These are phyloP conservation scores for Acrodontium crateriforme DNA, from an alignment of 2,329 filamentous ascomycete genomes.

Conservation along the genomic window DNA sequence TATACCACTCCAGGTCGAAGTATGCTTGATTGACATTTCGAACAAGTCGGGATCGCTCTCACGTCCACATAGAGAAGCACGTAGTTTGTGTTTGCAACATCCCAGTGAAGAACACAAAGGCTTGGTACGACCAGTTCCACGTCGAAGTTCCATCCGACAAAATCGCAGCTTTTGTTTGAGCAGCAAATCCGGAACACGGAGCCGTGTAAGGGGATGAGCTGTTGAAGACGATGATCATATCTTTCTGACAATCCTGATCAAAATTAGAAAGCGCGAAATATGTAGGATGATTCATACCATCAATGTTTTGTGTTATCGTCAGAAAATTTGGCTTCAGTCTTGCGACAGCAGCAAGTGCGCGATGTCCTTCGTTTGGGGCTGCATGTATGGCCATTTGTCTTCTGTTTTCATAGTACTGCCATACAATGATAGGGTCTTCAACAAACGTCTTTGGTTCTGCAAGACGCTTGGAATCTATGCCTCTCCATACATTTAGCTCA, in stretches of 20 bases:
- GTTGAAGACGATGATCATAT: not conserved
- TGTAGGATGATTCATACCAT: not conserved
- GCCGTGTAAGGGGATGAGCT: not conserved
- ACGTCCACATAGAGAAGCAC: no score
- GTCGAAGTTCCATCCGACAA: no score
- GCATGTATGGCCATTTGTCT: not conserved
- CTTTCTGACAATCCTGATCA: not conserved
- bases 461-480: no score
- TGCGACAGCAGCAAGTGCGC: not conserved
- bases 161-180: not conserved
- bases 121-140: no score
- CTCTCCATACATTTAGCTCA: no score
- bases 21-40: not conserved
- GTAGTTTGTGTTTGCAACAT: no score
- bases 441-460: no score
- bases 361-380: not conserved
- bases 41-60: not conserved
- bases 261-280: not conserved
- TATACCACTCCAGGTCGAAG: not conserved
- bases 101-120: no score
- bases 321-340: not conserved
- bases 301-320: not conserved
- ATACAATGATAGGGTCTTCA: not conserved
- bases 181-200: not conserved
- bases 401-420: not conserved